phyloP scores from a whole-genome alignment of 805 yeast species.

The Candida khao-thaluensis region DNA sequence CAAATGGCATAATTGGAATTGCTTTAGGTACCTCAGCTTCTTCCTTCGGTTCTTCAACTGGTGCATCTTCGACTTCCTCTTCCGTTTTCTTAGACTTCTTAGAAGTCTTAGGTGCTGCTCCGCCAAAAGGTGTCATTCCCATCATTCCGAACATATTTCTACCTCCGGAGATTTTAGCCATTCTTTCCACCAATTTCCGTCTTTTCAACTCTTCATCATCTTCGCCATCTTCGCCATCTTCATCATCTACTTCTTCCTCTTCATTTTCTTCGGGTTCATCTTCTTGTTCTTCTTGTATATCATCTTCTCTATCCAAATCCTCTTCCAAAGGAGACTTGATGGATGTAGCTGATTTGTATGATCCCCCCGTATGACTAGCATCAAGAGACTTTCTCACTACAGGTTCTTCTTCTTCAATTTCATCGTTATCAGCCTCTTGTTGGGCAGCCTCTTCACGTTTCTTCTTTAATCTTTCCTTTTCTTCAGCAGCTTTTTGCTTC shows the following conservation, averaged over 20 bases:
- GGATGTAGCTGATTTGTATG: conserved; percentile 9
- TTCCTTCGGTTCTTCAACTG: conserved; percentile 16
- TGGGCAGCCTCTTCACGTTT: conserved; percentile 12
- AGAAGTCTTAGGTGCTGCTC: conserved; percentile 15
- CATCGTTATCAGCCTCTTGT: conserved; percentile 7
- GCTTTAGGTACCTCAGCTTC: conserved; percentile 20
- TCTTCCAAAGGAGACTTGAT: conserved; percentile 1
- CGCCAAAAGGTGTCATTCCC: conserved; percentile 49
- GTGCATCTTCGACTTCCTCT: conserved; percentile 6
- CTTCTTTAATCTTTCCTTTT: conserved; percentile 24
- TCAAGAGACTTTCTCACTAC: conserved; percentile 5
- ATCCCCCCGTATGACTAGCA: conserved; percentile 14
- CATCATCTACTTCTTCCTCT: conserved; percentile 50
- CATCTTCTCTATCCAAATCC: conserved; percentile 12
- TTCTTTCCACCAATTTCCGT: conserved; percentile 78
- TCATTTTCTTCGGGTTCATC: conserved; percentile 7
- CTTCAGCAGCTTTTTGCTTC: conserved; percentile 42
- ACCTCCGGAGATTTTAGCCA: conserved; percentile 95
- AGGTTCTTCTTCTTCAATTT: conserved; percentile 19
- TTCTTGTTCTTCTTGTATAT: conserved; percentile 14
- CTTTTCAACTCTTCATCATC: conserved; percentile 77
- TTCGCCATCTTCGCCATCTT: conserved; percentile 47
- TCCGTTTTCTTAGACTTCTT: conserved; percentile 14
- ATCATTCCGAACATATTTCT: conserved; percentile 76
- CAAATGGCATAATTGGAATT: conserved; percentile 16